Base-by-base conservation (phyloP, 2,329 filamentous ascomycete genomes). In the Cryoendolithus antarcticus region DNA sequence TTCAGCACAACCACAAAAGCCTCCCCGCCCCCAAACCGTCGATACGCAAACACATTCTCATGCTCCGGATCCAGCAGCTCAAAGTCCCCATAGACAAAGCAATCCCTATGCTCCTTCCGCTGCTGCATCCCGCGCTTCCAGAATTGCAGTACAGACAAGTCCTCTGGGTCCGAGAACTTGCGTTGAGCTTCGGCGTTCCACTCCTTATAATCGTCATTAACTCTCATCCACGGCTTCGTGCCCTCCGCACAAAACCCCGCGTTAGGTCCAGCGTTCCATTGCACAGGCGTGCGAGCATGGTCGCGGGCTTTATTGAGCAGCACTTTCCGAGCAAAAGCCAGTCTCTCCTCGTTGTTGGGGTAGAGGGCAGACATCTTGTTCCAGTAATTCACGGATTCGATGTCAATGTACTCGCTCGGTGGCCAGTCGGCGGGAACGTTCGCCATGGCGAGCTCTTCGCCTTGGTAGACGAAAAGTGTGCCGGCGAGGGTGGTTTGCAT, bases 271-370 rank as follows among this genome's bases (percentile, higher is more conserved):
- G 58, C 52, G 44, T 75, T 67, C 81, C 82, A 86, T 53, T 84
- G 80, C 58, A 86, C 77, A 0, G 81, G 81, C 1, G 77, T 76
- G 34, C 82, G 69, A 6, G 74, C 75, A 56, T 86, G 82, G 57
- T 86, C 82, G 13, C 81, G 57, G 6, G 71, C 75, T 27, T 81
- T 68, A 42, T 70, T 64, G 45, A 76, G 70, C 37, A 82, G 61
- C 30, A 72, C 64, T 7, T 62, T 56, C 49, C 70, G 66, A 1
- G 68, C 71, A 30, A 67, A 61, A 9, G 61, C 62, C 2, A 74
- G 57, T 11, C 60, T 59, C 6, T 49, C 40, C 9, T 52, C 40
- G 39, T 63, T 52, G 33, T 56, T 45, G 9, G 52, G 46, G 42
- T 60, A 50, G 50, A 63, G 61, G 21, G 58, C 55, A 44, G 63